A percentile compares a stretch with the other conserved stretches of the same genome.
Conservation (phyloP, 192 early-diverging fungal genomes). For the Kickxella alabastrina region DNA sequence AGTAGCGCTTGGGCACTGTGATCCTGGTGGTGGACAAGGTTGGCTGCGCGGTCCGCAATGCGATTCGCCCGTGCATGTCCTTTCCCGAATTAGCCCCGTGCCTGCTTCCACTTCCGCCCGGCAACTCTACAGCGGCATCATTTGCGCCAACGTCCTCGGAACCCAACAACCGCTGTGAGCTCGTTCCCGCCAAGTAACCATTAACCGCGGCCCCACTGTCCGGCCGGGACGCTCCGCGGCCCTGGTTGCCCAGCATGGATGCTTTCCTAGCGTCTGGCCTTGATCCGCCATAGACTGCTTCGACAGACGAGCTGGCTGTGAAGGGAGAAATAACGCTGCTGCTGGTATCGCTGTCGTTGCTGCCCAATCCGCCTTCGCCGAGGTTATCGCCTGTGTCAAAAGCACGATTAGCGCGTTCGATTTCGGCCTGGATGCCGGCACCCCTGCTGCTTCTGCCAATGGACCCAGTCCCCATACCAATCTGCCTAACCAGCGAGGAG, state of each 20-base stretch:
- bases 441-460: too few relatives aligned
- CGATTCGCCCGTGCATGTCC: conserved; percentile 6
- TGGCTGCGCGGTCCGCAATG: conserved; percentile 19
- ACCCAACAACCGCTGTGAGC: too few relatives aligned
- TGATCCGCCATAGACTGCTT: conserved; percentile 49
- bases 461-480: too few relatives aligned
- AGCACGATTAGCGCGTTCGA: too few relatives aligned
- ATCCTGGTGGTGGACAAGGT: conserved; percentile 22
- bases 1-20: conserved; percentile 29
- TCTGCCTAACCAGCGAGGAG: neutral
- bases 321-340: conserved; percentile 10
- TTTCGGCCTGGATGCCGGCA: too few relatives aligned
- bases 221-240: too few relatives aligned
- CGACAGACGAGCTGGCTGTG: conserved; percentile 39
- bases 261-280: conserved; percentile 20
- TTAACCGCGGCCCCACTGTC: too few relatives aligned
- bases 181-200: too few relatives aligned
- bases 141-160: neutral
- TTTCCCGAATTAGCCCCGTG: conserved; percentile 12
- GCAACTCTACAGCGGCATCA: neutral
- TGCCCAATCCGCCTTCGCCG: too few relatives aligned
- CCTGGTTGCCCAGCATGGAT: conserved; percentile 7
- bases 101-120: conserved; percentile 1
- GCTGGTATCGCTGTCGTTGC: conserved; percentile 8
- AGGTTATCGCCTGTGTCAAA: neutral